Evolutionary conservation across 2,329 filamentous ascomycete genomes (phyloP).

Genomic region (Tolypocladium tropicale): DNA sequence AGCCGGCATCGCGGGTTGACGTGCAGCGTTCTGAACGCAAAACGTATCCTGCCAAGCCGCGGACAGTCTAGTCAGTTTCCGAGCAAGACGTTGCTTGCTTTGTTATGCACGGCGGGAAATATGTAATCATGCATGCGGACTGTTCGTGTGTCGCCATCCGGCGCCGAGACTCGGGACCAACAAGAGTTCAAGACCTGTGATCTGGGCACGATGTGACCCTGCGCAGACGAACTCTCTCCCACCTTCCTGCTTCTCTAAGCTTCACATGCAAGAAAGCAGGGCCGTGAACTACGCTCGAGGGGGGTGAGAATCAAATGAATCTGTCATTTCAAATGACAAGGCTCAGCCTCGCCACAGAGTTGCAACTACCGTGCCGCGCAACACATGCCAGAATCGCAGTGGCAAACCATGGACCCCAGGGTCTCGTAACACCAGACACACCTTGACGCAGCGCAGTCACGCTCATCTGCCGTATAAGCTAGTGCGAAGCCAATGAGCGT

Average conservation of each 20-base stretch:
- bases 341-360: background rate
- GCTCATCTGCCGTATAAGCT: background rate
- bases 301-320: background rate
- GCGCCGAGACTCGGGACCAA: background rate
- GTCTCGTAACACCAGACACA: background rate
- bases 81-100: too few species aligned
- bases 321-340: background rate
- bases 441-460: background rate
- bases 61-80: too few species aligned
- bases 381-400: background rate
- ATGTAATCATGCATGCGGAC: background rate
- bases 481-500: background rate
- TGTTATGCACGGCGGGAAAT: background rate
- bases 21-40: too few species aligned
- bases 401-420: background rate
- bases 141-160: background rate
- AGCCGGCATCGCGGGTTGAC: too few species aligned
- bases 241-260: background rate
- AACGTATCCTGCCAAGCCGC: too few species aligned
- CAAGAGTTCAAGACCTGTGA: background rate
- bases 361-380: background rate
- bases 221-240: background rate
- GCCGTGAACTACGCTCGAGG: too few species aligned
- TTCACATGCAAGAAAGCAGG: background rate
- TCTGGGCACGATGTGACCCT: background rate